Evolutionary conservation across 2,329 filamentous ascomycete species (phyloP), one percentile per base, ranked within the genome.

Genomic region (Achaetomium macrosporum): DNA sequence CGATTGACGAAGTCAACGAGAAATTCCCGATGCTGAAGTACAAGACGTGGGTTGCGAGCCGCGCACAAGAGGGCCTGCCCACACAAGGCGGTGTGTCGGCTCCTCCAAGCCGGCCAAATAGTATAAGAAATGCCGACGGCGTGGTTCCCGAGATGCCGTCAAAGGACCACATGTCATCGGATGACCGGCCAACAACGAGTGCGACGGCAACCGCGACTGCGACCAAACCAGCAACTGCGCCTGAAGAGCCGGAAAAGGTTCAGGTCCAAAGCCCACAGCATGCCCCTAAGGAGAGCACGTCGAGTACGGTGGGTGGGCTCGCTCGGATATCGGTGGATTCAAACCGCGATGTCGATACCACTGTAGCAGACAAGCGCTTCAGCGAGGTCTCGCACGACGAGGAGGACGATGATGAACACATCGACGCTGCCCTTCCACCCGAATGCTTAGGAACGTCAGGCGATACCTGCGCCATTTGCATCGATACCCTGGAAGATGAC

Each of bases 1-100:
- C 88, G 2, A 96, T 97, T 84, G 93, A 99, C 57, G 93, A 99
- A 71, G 93, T 99, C 58, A 97, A 99, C 67, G 90, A 95, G 61
- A 89, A 95, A 62, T 99, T 99, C 64, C 92, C 93, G 0, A 83
- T 96, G 73, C 85, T 84, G 62, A 97, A 97, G 71, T 99, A 99
- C 79, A 97, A 99, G 75, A 82, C 80, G 48, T 99, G 93, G 92
- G 87, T 93, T 54, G 85, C 88, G 7, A 83, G 83, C 51, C 85
- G 92, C 54, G 90, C 90, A 52, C 82, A 85, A 53, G 83, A 95
- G 68, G 93, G 92, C 8, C 74, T 97, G 43, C 85, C 92, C 3
- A 87, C 90, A 10, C 81, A 82, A 50, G 93, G 92, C 50, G 93
- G 92, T 36, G 88, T 97, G 51, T 85, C 86, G 10, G 79, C 83